Evolutionary conservation across 2,329 filamentous ascomycete genomes (phyloP).

Genomic region (Claviceps cyperi): DNA sequence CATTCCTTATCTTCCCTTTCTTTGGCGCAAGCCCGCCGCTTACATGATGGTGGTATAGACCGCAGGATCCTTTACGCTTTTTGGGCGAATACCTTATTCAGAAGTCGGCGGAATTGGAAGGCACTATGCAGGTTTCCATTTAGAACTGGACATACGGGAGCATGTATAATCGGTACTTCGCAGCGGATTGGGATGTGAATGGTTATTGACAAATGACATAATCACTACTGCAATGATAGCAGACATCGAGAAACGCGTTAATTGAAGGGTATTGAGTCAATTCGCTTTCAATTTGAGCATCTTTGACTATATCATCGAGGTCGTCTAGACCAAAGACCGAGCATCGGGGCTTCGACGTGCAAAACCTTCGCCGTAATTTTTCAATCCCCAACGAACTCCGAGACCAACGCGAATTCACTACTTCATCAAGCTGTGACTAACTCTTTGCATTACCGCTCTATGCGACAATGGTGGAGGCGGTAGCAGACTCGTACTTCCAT

Average conservation of each 20-base stretch:
- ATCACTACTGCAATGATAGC: neutral
- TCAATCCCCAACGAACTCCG: constrained; percentile 30
- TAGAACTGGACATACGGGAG: neutral
- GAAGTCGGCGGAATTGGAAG: constrained; percentile 50
- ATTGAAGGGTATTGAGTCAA: constrained; percentile 2
- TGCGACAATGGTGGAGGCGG: constrained; percentile 84
- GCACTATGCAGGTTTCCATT: neutral
- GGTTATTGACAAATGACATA: neutral
- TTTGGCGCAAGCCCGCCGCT: too few relatives aligned
- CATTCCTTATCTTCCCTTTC: neutral
- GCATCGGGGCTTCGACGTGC: constrained; percentile 31
- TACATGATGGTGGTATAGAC: constrained; percentile 24
- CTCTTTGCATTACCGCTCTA: constrained; percentile 34
- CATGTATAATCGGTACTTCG: too few relatives aligned
- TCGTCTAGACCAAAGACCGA: constrained; percentile 22
- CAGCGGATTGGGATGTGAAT: constrained; percentile 4
- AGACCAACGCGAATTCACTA: constrained; percentile 23
- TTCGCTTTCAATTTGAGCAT: constrained; percentile 21
- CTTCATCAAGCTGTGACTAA: constrained; percentile 4
- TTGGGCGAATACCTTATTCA: constrained; percentile 58
- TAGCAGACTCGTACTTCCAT: constrained; percentile 98
- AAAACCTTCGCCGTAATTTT: constrained; percentile 23
- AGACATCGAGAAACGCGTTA: neutral
- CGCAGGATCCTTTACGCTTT: constrained; percentile 51
- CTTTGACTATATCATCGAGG: constrained; percentile 14